Evolutionary conservation across 805 yeast genomes (phyloP).

Genomic region (Sugiyamaella mastotermitis): DNA sequence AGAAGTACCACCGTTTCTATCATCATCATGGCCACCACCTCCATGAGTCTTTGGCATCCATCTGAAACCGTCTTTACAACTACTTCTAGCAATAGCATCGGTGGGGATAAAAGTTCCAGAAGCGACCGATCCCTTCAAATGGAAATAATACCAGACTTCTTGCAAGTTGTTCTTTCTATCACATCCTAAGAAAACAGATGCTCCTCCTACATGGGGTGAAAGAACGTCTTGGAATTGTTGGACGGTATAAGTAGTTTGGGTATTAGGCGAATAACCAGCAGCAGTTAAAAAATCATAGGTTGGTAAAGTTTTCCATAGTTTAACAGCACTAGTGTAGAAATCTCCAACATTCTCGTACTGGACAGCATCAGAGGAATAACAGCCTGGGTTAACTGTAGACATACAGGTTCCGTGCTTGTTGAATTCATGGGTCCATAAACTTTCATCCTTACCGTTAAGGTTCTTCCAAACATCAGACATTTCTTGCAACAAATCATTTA

Average conservation of each 20-base stretch:
- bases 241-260: slow-evolving; percentile 49
- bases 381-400: slow-evolving; percentile 65
- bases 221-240: slow-evolving; percentile 32
- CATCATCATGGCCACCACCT: slow-evolving; percentile 19
- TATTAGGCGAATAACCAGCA: slow-evolving; percentile 68
- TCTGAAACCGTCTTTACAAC: slow-evolving; percentile 71
- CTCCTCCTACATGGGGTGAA: slow-evolving; percentile 38
- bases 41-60: slow-evolving; percentile 60
- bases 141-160: slow-evolving; percentile 78
- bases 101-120: slow-evolving; percentile 60
- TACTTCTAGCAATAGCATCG: slow-evolving; percentile 43
- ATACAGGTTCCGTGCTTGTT: slow-evolving; percentile 94
- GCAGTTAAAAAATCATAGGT: slow-evolving; percentile 60
- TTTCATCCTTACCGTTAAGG: slow-evolving; percentile 58
- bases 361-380: slow-evolving; percentile 42
- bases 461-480: slow-evolving; percentile 71
- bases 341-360: slow-evolving; percentile 51
- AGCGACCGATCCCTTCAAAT: slow-evolving; percentile 65
- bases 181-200: slow-evolving; percentile 53
- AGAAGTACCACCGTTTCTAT: slow-evolving; percentile 29
- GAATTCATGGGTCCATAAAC: slow-evolving; percentile 85
- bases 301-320: slow-evolving; percentile 52
- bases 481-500: slow-evolving; percentile 46
- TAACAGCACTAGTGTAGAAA: slow-evolving; percentile 57
- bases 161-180: slow-evolving; percentile 44